Evolutionary conservation across 179 eudicot species (phyloP), one percentile per base, ranked within the genome.

Genomic region (Carnegiea gigantea): DNA sequence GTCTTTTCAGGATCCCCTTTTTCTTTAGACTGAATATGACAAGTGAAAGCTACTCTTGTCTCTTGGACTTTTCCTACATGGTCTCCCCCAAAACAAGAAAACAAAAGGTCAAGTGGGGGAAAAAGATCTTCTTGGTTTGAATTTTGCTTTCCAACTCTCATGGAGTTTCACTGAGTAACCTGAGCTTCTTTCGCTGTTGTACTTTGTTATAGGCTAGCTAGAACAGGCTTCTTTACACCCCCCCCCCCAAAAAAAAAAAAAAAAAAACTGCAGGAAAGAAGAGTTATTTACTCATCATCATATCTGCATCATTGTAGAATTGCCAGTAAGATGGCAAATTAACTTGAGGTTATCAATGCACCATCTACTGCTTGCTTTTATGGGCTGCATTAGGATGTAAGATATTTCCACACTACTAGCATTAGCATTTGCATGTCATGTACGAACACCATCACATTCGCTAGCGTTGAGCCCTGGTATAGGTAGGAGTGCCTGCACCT

Each of bases 41-140:
- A 26, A 82, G 36, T 74, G 44, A 73, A 14, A 62, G 71, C 76
- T 70, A 44, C 75, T 76, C 71, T 78, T 84, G 73, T 78, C 77
- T 64, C 26, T 67, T 79, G 14, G 75, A 43, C 67, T 49, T 77
- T 60, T 82, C 59, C 48, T 51, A 13, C 9, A 51, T 40, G 44
- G 57, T 51, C 8, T 40, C 18, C 57, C 18, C 18, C 17, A 51
- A 51, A 57, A 18, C n/a, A 57, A 57, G 7, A 15, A 57, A 57
- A 57, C 1, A 4, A 18, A 57, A 20, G 62, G 62, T 57, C 21
- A 57, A 20, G 62, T 0, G 23, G 62, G 62, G 62, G 62, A 1
- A 20, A 20, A 57, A 57, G n/a, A 14, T 18, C 20, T 57, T 20
- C 62, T 57, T 57, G 23, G 21, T 57, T 20, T 57, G n/a, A 57